Conservation (phyloP, 805 yeast genomes). For the Teunomyces funiuensis region DNA sequence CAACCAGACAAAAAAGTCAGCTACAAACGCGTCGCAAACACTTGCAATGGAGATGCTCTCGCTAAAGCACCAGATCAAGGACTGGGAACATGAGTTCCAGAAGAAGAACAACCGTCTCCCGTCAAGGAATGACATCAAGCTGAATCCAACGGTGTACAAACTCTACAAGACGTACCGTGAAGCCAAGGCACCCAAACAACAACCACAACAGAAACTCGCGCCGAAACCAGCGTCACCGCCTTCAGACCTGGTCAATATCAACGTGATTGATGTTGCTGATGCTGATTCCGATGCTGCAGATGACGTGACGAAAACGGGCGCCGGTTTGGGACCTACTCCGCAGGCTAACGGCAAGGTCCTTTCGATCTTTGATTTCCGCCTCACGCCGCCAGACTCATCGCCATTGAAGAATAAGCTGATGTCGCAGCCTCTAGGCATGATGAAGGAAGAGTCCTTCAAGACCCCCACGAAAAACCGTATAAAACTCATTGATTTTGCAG, state of each 20-base stretch:
- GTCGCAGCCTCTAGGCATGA: not conserved
- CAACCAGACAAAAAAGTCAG: not conserved
- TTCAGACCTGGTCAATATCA: not conserved
- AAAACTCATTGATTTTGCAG: not conserved
- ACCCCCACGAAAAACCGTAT: constrained; percentile 32
- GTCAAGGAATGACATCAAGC: constrained; percentile 33
- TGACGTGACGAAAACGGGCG: constrained; percentile 5
- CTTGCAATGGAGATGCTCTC: constrained; percentile 6
- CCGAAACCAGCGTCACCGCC: not conserved
- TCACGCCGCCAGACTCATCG: constrained; percentile 46
- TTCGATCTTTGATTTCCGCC: constrained; percentile 63
- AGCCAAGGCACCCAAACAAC: constrained; percentile 1
- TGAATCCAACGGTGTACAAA: constrained; percentile 24
- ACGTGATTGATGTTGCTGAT: not conserved
- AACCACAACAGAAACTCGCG: not conserved
- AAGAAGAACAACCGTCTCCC: constrained; percentile 30
- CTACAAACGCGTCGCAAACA: not conserved
- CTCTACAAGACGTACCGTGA: constrained; percentile 33
- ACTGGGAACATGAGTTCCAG: constrained; percentile 39
- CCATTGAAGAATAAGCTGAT: constrained; percentile 26
- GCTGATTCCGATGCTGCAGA: constrained; percentile 36
- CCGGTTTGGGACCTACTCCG: constrained; percentile 82
- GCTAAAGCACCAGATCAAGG: constrained; percentile 33
- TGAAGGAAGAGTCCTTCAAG: constrained; percentile 20
- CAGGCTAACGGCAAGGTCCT: constrained; percentile 76